phyloP scores from a whole-genome alignment of 2,329 filamentous ascomycete genomes.

The Bipolaris bicolor region DNA sequence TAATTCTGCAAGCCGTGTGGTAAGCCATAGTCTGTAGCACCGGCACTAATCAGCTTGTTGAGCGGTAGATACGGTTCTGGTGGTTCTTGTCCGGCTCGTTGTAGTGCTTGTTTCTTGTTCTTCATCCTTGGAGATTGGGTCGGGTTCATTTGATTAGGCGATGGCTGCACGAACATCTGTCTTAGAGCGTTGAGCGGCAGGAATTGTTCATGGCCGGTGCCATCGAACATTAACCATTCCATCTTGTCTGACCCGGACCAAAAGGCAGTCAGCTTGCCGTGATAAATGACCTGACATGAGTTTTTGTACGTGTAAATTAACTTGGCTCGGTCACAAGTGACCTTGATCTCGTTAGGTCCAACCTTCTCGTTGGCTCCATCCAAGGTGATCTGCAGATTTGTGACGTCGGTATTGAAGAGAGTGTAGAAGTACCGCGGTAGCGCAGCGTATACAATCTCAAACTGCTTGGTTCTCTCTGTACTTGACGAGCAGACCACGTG shows the following conservation, averaged over 20 bases:
- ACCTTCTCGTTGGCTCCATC: constrained; percentile 68
- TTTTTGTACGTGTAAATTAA: constrained; percentile 90
- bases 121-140: constrained; percentile 64
- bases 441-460: constrained; percentile 82
- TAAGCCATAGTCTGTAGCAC: constrained; percentile 60
- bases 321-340: constrained; percentile 77
- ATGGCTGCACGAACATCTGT: constrained; percentile 53
- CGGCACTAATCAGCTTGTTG: constrained; percentile 54
- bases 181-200: constrained; percentile 70
- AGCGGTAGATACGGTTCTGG: constrained; percentile 52
- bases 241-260: constrained; percentile 81
- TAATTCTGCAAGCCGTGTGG: constrained; percentile 64
- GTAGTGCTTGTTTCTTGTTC: constrained; percentile 56
- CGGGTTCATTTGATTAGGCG: constrained; percentile 55
- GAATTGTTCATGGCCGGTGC: constrained; percentile 79
- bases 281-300: constrained; percentile 78
- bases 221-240: constrained; percentile 82
- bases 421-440: constrained; percentile 89
- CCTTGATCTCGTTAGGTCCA: constrained; percentile 70
- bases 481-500: constrained; percentile 66
- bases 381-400: constrained; percentile 82
- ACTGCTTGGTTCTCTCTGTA: constrained; percentile 73
- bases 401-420: constrained; percentile 82
- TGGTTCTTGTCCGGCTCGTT: constrained; percentile 32
- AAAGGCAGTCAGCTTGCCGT: constrained; percentile 76